Evolutionary conservation across 1,139 yeast genomes (phyloP).

Genomic region (Magnusiomyces suaveolens): DNA sequence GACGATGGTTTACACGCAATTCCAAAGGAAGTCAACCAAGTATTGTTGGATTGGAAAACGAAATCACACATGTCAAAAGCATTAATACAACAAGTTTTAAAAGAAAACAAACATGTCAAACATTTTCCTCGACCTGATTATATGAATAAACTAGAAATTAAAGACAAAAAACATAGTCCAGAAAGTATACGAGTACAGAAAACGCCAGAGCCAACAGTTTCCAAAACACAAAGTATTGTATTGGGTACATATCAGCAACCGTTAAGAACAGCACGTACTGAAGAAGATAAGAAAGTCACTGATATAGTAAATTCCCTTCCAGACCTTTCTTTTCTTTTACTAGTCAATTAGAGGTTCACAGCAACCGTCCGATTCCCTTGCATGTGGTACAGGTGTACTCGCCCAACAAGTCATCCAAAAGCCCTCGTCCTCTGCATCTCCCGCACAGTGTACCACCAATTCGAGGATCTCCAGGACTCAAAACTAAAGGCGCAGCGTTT

Average conservation of each 20-base stretch:
- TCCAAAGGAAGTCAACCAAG: neutral
- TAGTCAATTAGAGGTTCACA: conserved; percentile 6
- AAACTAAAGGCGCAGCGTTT: conserved; percentile 2
- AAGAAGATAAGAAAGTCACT: conserved; percentile 19
- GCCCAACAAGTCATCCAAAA: conserved; percentile 32
- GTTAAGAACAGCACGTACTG: conserved; percentile 12
- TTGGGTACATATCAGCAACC: conserved; percentile 20
- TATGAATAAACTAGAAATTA: neutral
- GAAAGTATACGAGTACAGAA: neutral
- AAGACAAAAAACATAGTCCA: neutral
- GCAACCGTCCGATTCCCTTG: conserved; percentile 53
- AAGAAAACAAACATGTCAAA: neutral
- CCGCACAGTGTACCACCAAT: conserved; percentile 77
- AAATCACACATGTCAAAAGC: neutral
- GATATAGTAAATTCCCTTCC: conserved; percentile 22
- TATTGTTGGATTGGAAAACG: neutral
- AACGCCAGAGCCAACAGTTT: neutral
- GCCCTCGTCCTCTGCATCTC: conserved; percentile 64
- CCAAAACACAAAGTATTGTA: conserved; percentile 4
- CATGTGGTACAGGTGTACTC: conserved; percentile 37
- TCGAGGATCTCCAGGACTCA: conserved; percentile 62
- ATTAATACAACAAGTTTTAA: neutral
- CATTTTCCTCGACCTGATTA: neutral
- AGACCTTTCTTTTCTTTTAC: conserved; percentile 19
- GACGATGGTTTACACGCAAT: neutral